Evolutionary conservation across 352 stramenopile species (phyloP), one percentile per base, ranked within the genome.

Genomic region (Elongisporangium undulatum): DNA sequence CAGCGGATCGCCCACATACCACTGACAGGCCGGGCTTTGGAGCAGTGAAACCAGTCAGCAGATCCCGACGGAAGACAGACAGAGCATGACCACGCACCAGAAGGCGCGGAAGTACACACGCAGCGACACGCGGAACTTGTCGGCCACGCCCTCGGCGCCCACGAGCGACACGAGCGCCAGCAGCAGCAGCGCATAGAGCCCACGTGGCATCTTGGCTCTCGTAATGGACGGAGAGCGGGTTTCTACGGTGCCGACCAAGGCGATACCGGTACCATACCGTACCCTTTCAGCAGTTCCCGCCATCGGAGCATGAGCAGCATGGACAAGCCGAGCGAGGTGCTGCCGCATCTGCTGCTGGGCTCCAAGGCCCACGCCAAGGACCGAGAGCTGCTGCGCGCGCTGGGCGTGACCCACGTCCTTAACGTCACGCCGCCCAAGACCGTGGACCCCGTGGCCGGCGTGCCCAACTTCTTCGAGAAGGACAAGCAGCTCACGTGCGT

Each of bases 381-480:
- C 64, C 72, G 72, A 34, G 78, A 87, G 53, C 50, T 86, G 41
- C 77, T 94, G 3, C 53, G 74, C 16, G 51, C 68, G 6, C 75
- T 92, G 15, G 29, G 65, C n/a, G 89, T 95, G 71, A 93, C 83
- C 0, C 85, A 95, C 62, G 75, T 95, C 21, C 74, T 95, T 38
- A 95, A 95, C 63, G 85, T 94, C 71, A 22, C 61, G 8, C 13
- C 45, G 12, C 66, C 79, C 0, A 87, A 86, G 67, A 90, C 71
- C 23, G 78, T 77, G 57, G 87, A 97, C 59, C 88, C 89, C 8
- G 76, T 83, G 21, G 83, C 88, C 19, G 90, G 90, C 52, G 87
- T 95, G 53, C 87, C 89, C 53, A 96, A 96, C 63, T 97, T 95
- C 62, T 97, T 96, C 62, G 90, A 97, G 61, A 96, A 93, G 53